Percentiles rank a stretch among this genome's conserved stretches.
Conservation (phyloP, 129 eudicot species). For the Flaveria robusta region DNA sequence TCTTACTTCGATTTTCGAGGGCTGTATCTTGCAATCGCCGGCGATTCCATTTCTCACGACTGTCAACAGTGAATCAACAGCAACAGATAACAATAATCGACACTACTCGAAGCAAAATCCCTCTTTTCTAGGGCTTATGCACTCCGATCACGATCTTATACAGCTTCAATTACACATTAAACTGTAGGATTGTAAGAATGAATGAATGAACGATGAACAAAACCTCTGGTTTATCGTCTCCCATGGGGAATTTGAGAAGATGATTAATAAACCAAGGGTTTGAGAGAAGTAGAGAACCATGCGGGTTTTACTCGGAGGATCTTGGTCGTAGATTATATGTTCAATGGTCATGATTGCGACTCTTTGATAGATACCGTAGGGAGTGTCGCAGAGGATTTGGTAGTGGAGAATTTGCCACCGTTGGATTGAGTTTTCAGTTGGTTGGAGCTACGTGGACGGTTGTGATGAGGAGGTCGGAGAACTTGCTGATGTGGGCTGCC, state of each 20-base stretch:
- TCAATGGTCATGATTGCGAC: neutral
- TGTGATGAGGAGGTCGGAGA: conserved; percentile 13
- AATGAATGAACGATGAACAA: neutral
- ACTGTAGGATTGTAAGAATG: neutral
- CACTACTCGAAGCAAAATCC: conserved; percentile 5
- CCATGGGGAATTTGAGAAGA: conserved; percentile 14
- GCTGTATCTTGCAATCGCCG: conserved; percentile 37
- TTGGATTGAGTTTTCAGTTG: conserved; percentile 15
- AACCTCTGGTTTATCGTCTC: conserved; percentile 15
- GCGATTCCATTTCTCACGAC: conserved; percentile 46
- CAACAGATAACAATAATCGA: neutral
- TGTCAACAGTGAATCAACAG: neutral
- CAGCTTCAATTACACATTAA: neutral
- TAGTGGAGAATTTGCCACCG: neutral
- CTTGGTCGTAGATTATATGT: conserved; percentile 25
- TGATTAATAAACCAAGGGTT: conserved; percentile 5
- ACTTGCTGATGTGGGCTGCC: neutral
- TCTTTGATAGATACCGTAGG: conserved; percentile 27
- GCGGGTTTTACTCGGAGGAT: conserved; percentile 26
- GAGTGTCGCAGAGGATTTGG: conserved; percentile 7
- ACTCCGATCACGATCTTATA: conserved; percentile 23
- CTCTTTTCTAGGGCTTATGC: conserved; percentile 20
- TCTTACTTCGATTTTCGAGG: conserved; percentile 48
- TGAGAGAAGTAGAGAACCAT: conserved; percentile 4
- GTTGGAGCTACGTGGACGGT: conserved; percentile 21